Evolutionary conservation across 2,329 filamentous ascomycete species (phyloP).

Genomic region (Capronia epimyces): DNA sequence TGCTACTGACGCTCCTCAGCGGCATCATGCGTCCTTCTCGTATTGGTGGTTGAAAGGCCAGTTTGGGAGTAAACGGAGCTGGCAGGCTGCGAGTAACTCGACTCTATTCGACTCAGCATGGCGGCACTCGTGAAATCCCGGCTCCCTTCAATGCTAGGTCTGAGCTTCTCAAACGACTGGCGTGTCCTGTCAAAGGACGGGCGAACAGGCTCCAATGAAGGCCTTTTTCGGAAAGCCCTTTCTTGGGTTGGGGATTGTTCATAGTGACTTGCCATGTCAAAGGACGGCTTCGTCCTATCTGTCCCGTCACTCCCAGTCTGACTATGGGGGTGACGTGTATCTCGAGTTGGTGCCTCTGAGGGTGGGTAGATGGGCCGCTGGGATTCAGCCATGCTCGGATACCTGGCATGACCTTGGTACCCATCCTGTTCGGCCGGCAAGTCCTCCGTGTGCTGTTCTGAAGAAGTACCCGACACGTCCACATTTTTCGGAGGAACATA

Average conservation of each 20-base stretch:
- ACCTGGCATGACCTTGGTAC: conserved; percentile 37
- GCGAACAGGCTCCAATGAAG: conserved; percentile 62
- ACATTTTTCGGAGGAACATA: conserved; percentile 46
- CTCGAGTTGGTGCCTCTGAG: conserved; percentile 70
- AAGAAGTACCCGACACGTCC: conserved; percentile 53
- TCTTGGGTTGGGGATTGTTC: conserved; percentile 57
- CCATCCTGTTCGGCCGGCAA: conserved; percentile 37
- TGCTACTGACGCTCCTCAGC: conserved; percentile 4
- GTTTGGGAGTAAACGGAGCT: not conserved
- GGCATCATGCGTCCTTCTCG: conserved; percentile 20
- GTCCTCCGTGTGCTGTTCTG: conserved; percentile 46
- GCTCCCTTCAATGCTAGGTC: conserved; percentile 78
- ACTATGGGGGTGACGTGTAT: conserved; percentile 73
- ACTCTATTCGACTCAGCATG: conserved; percentile 77
- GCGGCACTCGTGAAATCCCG: conserved; percentile 89
- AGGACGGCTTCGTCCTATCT: conserved; percentile 60
- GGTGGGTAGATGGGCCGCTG: conserved; percentile 89
- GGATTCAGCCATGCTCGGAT: conserved; percentile 70
- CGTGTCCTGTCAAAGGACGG: conserved; percentile 86
- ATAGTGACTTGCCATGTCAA: conserved; percentile 34
- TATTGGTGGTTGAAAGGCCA: conserved; percentile 14
- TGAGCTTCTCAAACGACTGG: conserved; percentile 77
- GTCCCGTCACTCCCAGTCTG: conserved; percentile 93
- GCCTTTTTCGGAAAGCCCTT: conserved; percentile 37
- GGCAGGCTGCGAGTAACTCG: conserved; percentile 50